A percentile compares a stretch with the other conserved stretches of the same genome.
Conservation (phyloP, 257 asterid genomes). For the Forsythia viridissima region DNA sequence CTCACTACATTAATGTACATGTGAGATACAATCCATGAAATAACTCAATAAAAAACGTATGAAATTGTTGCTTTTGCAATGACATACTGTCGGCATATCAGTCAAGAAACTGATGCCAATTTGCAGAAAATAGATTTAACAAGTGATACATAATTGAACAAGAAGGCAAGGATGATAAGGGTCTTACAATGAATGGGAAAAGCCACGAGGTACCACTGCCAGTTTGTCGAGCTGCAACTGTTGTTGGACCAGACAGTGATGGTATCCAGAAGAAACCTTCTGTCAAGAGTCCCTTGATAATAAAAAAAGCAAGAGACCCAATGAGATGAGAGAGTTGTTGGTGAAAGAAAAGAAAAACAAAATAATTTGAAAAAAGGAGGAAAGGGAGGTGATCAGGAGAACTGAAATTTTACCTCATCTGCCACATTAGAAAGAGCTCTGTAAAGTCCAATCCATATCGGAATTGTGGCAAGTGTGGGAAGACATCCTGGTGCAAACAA, state of each 20-base stretch:
- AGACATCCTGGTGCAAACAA: conserved; percentile 70
- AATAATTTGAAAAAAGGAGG: background rate
- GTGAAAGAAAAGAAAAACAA: background rate
- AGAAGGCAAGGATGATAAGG: conserved; percentile 27
- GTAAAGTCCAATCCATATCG: conserved; percentile 98
- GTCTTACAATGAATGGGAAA: conserved; percentile 86
- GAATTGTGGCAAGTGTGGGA: conserved; percentile 98
- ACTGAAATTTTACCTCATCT: conserved; percentile 65
- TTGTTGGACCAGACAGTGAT: conserved; percentile 93
- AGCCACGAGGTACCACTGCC: conserved; percentile 97
- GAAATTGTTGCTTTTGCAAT: background rate
- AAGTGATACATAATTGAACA: background rate
- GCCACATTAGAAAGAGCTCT: conserved; percentile 99
- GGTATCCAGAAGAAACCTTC: conserved; percentile 99
- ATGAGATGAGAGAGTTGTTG: conserved; percentile 15
- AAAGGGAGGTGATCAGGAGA: conserved; percentile 2
- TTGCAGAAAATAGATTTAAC: background rate
- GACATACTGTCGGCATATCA: background rate
- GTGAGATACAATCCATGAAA: conserved; percentile 1
- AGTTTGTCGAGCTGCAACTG: conserved; percentile 84
- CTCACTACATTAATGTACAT: background rate
- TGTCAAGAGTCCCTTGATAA: conserved; percentile 78
- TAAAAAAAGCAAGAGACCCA: conserved; percentile 15
- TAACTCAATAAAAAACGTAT: background rate
- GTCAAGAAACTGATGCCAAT: background rate